A percentile compares a stretch with the other conserved stretches of the same genome.
Evolutionary conservation across 306 rosid species (phyloP).

Genomic region (Abrus pulchellus): DNA sequence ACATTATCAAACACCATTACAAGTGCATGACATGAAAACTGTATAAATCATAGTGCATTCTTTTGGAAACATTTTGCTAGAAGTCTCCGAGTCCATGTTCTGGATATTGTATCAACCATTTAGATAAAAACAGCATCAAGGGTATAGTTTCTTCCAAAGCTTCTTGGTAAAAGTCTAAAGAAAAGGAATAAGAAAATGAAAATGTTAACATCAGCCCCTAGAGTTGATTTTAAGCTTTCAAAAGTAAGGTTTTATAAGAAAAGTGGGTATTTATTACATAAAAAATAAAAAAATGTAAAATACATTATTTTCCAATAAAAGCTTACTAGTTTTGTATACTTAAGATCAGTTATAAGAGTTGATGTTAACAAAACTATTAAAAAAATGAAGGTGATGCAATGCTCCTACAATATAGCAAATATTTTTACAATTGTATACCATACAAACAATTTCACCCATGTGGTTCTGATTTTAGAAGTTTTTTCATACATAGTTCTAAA

Average conservation of each 20-base stretch:
- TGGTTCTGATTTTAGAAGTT: conserved; percentile 14
- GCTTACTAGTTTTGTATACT: too few relatives aligned
- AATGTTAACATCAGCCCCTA: too few relatives aligned
- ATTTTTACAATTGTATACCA: background rate
- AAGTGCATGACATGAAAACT: conserved; percentile 3
- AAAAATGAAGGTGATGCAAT: background rate
- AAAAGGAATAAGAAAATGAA: background rate
- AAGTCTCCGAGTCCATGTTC: background rate
- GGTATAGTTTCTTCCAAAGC: background rate
- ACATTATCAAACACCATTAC: conserved; percentile 7
- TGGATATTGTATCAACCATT: conserved; percentile 4
- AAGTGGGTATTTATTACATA: too few relatives aligned
- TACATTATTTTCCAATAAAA: too few relatives aligned
- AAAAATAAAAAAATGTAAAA: too few relatives aligned
- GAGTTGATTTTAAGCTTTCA: too few relatives aligned
- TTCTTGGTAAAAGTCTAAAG: background rate
- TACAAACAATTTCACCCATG: background rate
- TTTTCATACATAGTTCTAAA: background rate
- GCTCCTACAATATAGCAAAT: background rate
- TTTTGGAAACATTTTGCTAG: background rate
- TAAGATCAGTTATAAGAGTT: too few relatives aligned
- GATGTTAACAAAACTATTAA: too few relatives aligned
- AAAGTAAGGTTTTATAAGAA: too few relatives aligned
- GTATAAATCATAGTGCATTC: background rate
- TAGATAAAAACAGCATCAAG: background rate